Evolutionary conservation across 108 stramenopile species (phyloP), one percentile per base, ranked within the genome.

Genomic region (Nitzschia sp.): DNA sequence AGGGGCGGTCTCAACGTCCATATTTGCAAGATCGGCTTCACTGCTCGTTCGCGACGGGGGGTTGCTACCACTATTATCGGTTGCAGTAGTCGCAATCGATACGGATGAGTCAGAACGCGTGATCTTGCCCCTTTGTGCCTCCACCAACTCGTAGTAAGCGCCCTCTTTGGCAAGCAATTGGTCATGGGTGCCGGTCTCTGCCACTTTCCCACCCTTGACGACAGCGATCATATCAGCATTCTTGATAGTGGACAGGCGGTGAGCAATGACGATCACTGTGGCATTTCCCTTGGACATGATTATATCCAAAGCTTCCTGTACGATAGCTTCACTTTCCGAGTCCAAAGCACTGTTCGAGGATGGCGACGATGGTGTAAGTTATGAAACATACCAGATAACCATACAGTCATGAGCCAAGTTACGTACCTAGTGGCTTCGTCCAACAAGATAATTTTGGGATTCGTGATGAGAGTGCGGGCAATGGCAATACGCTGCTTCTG

Each of bases 151-250:
- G 31, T 26, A 75, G 53, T 82, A 81, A 21, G 45, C 53, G 32
- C 79, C 85, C 17, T 60, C 44, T 38, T 65, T 61, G 16, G 45
- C 75, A 31, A 90, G 22, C n/a, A 96, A 80, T 63, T 92, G 80
- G 1, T 89, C 89, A 71, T 98, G 97, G 0, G 90, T 91, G 17
- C 98, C 98, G 21, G 80, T 79, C 68, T 97, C 97, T 9, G 83
- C 85, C 17, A 98, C 75, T 53, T 62, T 66, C 2, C 96, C 96
- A 19, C 84, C 63, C 30, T 84, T 65, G 31, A 96, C 68, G 32
- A 98, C 92, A 41, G 84, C 74, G 79, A 98, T 98, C 68, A 91
- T 78, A 57, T 97, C 93, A 1, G 96, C 96, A 67, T 82, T 68
- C 23, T 77, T 69, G 64, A 96, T 82, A 17, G 96, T 97, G 27